Conservation (phyloP, 345 rosid genomes). For the Linum trigynum region DNA sequence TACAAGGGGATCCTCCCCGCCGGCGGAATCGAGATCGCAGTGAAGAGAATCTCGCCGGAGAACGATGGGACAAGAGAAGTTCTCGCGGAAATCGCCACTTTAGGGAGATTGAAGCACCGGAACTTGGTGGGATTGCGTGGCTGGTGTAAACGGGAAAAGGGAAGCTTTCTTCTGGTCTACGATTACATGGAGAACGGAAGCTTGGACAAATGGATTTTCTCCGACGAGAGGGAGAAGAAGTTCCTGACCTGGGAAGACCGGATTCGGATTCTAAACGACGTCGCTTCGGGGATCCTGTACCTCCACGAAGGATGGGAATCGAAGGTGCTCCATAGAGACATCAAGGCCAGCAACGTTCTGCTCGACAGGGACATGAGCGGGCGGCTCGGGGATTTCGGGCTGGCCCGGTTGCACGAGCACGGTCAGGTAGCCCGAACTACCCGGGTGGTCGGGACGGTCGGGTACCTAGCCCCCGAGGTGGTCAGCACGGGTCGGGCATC, state of each 20-base stretch:
- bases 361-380: conserved; percentile 68
- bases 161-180: conserved; percentile 58
- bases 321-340: conserved; percentile 66
- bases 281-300: conserved; percentile 51
- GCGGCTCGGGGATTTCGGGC: conserved; percentile 62
- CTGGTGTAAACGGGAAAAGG: conserved; percentile 71
- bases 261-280: conserved; percentile 46
- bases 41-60: conserved; percentile 57
- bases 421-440: conserved; percentile 52
- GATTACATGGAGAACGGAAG: conserved; percentile 84
- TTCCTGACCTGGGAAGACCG: conserved; percentile 44
- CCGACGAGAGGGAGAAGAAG: conserved; percentile 19
- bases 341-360: conserved; percentile 74
- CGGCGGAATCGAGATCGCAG: conserved; percentile 55
- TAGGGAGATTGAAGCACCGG: conserved; percentile 63
- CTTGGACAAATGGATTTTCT: conserved; percentile 44
- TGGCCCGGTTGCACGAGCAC: conserved; percentile 64
- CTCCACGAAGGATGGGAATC: conserved; percentile 76
- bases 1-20: conserved; percentile 50
- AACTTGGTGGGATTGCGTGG: conserved; percentile 62
- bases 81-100: conserved; percentile 65
- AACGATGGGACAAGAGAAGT: conserved; percentile 62
- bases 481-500: conserved; percentile 38
- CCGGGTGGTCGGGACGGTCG: conserved; percentile 58
- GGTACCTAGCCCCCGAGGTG: conserved; percentile 73